Evolutionary conservation across 1,284 basidiomycete species (phyloP), one percentile per base, ranked within the genome.

Genomic region (Trichosporon ovoides): DNA sequence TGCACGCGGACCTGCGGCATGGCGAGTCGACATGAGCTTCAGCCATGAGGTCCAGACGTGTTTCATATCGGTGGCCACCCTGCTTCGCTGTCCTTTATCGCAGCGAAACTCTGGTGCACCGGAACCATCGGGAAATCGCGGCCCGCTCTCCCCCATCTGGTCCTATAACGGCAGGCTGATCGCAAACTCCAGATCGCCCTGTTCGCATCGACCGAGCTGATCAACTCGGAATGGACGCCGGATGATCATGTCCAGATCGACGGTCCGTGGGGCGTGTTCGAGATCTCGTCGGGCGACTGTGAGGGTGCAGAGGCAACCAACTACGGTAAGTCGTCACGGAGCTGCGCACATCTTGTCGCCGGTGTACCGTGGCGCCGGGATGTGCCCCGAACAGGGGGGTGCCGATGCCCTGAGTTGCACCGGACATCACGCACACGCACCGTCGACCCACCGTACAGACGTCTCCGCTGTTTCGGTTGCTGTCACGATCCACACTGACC

Each of bases 221-320:
- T 74, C 50, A 52, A 50, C 13, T 57, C 57, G 16, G 67, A 71
- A 56, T 75, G 73, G 73, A 37, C 58, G 28, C 36, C 46, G 34
- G 59, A 68, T 18, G 35, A 38, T 20, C 61, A 64, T 2, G 63
- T 75, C 7, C 58, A 62, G 28, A 66, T 74, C 57, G 72, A 68
- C 57, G 62, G 62, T 4, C 63, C 58, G 9, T 75, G 73, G 73
- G 59, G 71, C n/a, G 72, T 73, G 10, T 75, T 73, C 53, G 71
- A 75, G 59, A 72, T 75, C 28, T 65, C 64, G 6, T 70, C 69
- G 12, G 72, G 71, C 0, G 73, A 74, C 53, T 54, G 59, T 38
- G 65, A 64, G 33, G 67, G 68, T 31, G 61, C 56, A 14, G 46
- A 49, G 20, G 59, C 31, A 9, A 64, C 63, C 11, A 70, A 72